Conservation (phyloP, 176 grass and related monocot genomes). For the Ensete ventricosum region DNA sequence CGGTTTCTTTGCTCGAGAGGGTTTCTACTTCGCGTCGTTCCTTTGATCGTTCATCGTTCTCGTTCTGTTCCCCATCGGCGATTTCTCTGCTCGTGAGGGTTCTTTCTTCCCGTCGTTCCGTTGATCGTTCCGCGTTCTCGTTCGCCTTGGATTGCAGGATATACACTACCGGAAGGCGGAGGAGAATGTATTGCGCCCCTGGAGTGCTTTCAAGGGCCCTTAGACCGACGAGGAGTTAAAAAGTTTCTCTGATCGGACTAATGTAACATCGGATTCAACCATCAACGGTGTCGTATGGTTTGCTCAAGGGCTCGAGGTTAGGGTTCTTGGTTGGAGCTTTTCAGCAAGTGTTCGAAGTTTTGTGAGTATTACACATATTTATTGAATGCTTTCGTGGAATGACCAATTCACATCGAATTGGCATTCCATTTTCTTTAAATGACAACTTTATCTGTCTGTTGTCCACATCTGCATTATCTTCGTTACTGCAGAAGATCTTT, state of each 20-base stretch:
- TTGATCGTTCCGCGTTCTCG: background rate
- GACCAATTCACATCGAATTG: too few species aligned
- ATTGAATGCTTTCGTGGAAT: too few species aligned
- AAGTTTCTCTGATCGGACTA: constrained; percentile 47
- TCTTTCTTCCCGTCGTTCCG: background rate
- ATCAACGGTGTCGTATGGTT: background rate
- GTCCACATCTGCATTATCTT: too few species aligned
- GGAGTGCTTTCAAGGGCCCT: constrained; percentile 89
- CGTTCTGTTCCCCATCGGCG: background rate
- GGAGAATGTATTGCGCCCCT: constrained; percentile 75
- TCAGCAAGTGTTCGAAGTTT: background rate
- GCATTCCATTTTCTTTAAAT: too few species aligned
- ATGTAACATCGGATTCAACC: background rate
- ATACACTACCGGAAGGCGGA: constrained; percentile 87
- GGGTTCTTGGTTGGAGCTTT: background rate
- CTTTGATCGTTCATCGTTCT: too few species aligned
- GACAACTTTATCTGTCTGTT: too few species aligned
- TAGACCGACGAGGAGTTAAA: constrained; percentile 89
- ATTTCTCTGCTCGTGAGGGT: background rate
- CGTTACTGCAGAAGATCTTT: too few species aligned
- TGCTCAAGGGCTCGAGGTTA: background rate
- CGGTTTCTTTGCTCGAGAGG: too few species aligned
- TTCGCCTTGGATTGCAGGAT: constrained; percentile 29
- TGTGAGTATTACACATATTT: too few species aligned
- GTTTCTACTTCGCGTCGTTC: too few species aligned